Conservation (phyloP, 352 stramenopile genomes). For the Phytophthora pini region DNA sequence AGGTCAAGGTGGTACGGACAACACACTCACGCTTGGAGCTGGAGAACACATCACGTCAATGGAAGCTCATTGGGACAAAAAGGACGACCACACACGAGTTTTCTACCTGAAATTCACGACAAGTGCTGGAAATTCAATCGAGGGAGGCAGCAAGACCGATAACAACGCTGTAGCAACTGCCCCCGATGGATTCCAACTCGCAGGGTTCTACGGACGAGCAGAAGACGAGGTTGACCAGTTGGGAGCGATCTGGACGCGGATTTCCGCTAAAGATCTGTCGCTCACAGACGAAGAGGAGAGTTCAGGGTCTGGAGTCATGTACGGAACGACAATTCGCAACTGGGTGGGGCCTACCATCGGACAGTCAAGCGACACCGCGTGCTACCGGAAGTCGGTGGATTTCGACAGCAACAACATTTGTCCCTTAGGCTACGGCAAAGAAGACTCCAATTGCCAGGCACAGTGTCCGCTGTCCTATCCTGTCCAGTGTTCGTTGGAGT, state of each 20-base stretch:
- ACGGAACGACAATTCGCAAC: slow-evolving; percentile 29
- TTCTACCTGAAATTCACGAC: slow-evolving; percentile 35
- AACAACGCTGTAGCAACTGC: slow-evolving; percentile 18
- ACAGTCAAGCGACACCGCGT: slow-evolving; percentile 23
- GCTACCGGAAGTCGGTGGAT: slow-evolving; percentile 28
- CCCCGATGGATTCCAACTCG: slow-evolving; percentile 28
- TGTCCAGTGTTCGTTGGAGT: slow-evolving; percentile 40
- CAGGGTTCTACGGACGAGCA: slow-evolving; percentile 26
- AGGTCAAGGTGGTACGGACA: slow-evolving; percentile 17
- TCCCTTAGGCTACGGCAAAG: slow-evolving; percentile 31
- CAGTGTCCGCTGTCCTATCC: slow-evolving; percentile 46
- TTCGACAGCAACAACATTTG: slow-evolving; percentile 37
- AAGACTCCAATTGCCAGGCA: slow-evolving; percentile 25
- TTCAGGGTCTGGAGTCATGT: slow-evolving; percentile 15
- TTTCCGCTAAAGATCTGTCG: slow-evolving; percentile 16
- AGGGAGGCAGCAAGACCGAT: slow-evolving; percentile 27
- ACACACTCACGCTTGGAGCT: slow-evolving; percentile 21
- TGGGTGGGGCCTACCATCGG: slow-evolving; percentile 33
- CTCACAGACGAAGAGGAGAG: slow-evolving; percentile 14
- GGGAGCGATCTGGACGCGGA: slow-evolving; percentile 36
- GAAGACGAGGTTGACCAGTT: slow-evolving; percentile 38
- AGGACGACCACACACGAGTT: slow-evolving; percentile 28
- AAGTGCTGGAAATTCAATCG: slow-evolving; percentile 28
- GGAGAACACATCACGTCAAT: slow-evolving; percentile 34
- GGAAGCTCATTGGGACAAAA: slow-evolving; percentile 34